phyloP scores from a whole-genome alignment of 2,329 filamentous ascomycete species.

The Arthrobotrys conoides region DNA sequence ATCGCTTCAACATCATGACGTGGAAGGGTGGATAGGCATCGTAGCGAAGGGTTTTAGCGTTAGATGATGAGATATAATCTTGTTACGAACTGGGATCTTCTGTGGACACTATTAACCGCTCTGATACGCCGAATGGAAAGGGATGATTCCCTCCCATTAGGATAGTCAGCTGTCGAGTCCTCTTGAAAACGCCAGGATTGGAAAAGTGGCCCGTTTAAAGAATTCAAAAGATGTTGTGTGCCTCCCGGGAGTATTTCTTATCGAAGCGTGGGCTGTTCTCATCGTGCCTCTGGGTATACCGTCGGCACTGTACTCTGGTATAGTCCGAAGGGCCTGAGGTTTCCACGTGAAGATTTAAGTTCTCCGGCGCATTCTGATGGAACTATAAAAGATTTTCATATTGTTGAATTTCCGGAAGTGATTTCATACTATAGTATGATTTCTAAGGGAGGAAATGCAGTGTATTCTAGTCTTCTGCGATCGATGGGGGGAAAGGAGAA shows the following conservation, averaged over 20 bases:
- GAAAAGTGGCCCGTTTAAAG: neutral
- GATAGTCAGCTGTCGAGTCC: neutral
- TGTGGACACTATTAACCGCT: neutral
- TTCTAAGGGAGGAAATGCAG: too few relatives aligned
- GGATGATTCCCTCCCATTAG: neutral
- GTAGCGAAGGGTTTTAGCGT: neutral
- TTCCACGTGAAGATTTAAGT: too few relatives aligned
- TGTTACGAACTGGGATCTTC: neutral
- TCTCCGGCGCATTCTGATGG: too few relatives aligned
- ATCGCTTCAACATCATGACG: neutral
- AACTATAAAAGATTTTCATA: too few relatives aligned
- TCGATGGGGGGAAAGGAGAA: too few relatives aligned
- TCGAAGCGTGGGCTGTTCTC: neutral
- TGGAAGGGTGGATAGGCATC: neutral
- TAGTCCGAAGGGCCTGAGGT: neutral
- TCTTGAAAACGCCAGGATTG: neutral
- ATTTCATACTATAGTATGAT: too few relatives aligned
- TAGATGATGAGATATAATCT: neutral
- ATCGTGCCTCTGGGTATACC: neutral
- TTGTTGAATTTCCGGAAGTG: too few relatives aligned
- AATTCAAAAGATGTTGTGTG: neutral
- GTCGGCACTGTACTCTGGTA: too few relatives aligned
- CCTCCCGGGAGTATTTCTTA: neutral
- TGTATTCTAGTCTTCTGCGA: too few relatives aligned
- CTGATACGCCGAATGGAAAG: neutral